Evolutionary conservation across 2,329 filamentous ascomycete species (phyloP), one percentile per base, ranked within the genome.

Genomic region (Arthrobotrys sinensis): DNA sequence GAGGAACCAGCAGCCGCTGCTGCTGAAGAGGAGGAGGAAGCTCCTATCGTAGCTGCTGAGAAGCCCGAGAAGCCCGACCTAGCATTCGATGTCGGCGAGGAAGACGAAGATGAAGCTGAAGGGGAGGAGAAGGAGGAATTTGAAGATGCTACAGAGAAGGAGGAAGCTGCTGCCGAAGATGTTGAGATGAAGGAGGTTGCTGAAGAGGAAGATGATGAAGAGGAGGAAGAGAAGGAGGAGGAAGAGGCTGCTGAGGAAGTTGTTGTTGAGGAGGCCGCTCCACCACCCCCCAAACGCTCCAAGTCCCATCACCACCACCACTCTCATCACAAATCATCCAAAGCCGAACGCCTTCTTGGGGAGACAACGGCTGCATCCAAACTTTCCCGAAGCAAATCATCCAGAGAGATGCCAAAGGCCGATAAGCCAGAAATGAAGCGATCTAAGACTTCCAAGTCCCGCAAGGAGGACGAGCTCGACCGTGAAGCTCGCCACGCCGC

Each of bases 401-500:
- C 55, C 36, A 67, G 55, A 68, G 75, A 78, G 4, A 67, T 67
- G 52, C 75, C 75, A 6, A 60, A 43, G n/a, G n/a, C 55, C 19
- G 55, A 60, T 2, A 71, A 48, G 53, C 63, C 75, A 43, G 75
- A 78, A 14, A 52, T 78, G 57, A 72, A 72, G 45, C 75, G 75
- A 36, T 78, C 75, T 19, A 78, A 78, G 46, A 78, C 75, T 45
- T 71, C 67, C 40, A 63, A 64, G n/a, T 67, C 75, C 12, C 75
- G 67, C 19, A 78, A 78, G n/a, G 75, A 78, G 14, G 75, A 78
- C 24, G 75, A 78, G 12, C 43, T 48, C n/a, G 75, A 78, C 24
- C 75, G 67, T 46, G 75, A 70, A 45, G 75, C 75, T 14, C 75
- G 75, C 40, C 75, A 64, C 21, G 75, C 70, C 34, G 75, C 75